These are phyloP conservation scores for Antrodiella citrinella DNA, from an alignment of 768 basidiomycete species.

Conservation along the genomic window DNA sequence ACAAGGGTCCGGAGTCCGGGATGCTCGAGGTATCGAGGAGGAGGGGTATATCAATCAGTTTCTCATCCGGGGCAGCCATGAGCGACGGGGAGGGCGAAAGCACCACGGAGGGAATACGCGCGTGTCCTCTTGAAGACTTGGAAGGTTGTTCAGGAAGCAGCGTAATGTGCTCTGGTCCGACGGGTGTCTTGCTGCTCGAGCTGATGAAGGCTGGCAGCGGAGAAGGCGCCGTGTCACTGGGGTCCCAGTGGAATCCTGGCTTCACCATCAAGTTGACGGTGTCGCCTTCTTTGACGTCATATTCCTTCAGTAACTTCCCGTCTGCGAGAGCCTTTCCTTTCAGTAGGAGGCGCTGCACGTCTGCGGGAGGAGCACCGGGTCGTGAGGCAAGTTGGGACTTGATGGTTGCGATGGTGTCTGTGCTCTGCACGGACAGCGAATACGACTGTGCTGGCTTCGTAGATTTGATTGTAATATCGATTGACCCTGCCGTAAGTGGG, in stretches of 20 bases:
- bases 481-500: conserved; percentile 24
- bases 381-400: conserved; percentile 68
- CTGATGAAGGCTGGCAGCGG: conserved; percentile 13
- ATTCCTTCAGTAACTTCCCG: conserved; percentile 84
- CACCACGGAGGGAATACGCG: conserved; percentile 70
- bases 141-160: conserved; percentile 13
- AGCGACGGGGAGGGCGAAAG: conserved; percentile 68
- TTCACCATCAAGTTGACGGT: conserved; percentile 85
- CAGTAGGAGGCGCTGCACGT: conserved; percentile 78
- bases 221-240: conserved; percentile 26
- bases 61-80: conserved; percentile 33
- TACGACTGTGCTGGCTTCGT: conserved; percentile 78
- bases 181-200: neutral
- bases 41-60: conserved; percentile 54
- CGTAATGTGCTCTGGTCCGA: conserved; percentile 10
- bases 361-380: conserved; percentile 64
- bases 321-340: conserved; percentile 95
- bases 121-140: conserved; percentile 38
- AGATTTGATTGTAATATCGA: conserved; percentile 83
- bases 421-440: conserved; percentile 61
- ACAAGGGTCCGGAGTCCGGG: conserved; percentile 24
- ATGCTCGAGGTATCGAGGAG: conserved; percentile 53
- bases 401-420: conserved; percentile 77
- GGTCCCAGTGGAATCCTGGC: conserved; percentile 61
- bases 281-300: conserved; percentile 72